Evolutionary conservation across 352 stramenopile genomes (phyloP).

Genomic region (Phytophthora multivora): DNA sequence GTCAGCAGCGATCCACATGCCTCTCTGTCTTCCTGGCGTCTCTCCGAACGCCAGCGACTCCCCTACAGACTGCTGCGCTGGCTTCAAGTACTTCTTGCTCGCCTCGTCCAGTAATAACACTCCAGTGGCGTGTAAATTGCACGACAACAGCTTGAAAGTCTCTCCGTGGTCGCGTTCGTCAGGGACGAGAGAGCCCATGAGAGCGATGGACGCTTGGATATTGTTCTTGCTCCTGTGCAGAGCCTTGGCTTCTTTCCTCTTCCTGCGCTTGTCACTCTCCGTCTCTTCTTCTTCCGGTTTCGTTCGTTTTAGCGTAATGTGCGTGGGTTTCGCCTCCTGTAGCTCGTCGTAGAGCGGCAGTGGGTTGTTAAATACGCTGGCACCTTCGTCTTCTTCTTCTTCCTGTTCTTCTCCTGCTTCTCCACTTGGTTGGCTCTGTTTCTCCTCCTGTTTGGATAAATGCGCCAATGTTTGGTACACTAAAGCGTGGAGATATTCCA

Average conservation of each 20-base stretch:
- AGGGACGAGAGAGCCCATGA: conserved; percentile 82
- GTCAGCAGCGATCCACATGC: conserved; percentile 26
- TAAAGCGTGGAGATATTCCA: conserved; percentile 94
- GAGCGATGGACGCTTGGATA: conserved; percentile 74
- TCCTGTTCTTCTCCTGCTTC: conserved; percentile 23
- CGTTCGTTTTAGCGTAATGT: conserved; percentile 63
- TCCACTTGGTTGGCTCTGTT: conserved; percentile 14
- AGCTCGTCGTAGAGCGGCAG: conserved; percentile 70
- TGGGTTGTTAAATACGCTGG: conserved; percentile 59
- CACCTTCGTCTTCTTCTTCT: conserved; percentile 24
- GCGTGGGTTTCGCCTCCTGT: conserved; percentile 47
- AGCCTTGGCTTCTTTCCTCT: conserved; percentile 22
- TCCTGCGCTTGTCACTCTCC: conserved; percentile 15
- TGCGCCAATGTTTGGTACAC: conserved; percentile 92
- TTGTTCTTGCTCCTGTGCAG: conserved; percentile 67
- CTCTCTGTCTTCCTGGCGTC: conserved; percentile 24
- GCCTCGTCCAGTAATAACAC: conserved; percentile 81
- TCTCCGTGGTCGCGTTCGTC: conserved; percentile 82
- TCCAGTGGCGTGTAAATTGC: conserved; percentile 68
- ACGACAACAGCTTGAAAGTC: conserved; percentile 87
- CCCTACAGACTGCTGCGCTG: conserved; percentile 15
- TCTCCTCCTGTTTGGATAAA: conserved; percentile 63
- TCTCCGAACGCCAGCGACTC: conserved; percentile 29
- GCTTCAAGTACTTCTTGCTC: conserved; percentile 69
- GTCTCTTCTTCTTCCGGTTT: conserved; percentile 19